Conservation (phyloP, 495 filamentous ascomycete genomes). For the Lophiostoma macrostomum region DNA sequence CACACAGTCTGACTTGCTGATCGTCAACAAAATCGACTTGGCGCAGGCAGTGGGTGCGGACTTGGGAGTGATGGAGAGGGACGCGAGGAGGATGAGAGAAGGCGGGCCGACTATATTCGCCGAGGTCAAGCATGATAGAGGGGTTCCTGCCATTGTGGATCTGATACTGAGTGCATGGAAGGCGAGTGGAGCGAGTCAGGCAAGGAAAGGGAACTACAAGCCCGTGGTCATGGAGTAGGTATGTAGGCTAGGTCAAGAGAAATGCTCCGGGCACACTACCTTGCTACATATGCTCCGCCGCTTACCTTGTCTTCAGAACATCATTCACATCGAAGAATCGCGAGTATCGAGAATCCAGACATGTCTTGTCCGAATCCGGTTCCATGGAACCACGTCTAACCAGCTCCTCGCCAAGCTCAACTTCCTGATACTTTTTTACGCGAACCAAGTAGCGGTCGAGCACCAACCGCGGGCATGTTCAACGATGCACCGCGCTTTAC, state of each 20-base stretch:
- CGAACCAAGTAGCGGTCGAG: no score
- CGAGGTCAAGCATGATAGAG: constrained; percentile 88
- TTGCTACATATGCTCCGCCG: no score
- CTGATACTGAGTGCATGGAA: constrained; percentile 92
- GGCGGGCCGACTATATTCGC: constrained; percentile 97
- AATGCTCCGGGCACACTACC: no score
- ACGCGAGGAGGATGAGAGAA: constrained; percentile 88
- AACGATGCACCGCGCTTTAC: no score
- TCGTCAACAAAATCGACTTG: constrained; percentile 96
- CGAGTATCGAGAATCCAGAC: no score
- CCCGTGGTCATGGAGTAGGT: constrained; percentile 30
- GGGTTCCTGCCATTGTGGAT: constrained; percentile 77
- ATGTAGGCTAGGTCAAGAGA: neutral
- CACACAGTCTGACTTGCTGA: constrained; percentile 85
- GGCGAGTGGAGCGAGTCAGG: constrained; percentile 70
- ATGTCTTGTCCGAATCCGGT: no score
- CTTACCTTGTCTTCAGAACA: no score
- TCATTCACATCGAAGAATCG: no score
- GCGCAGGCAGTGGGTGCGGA: constrained; percentile 91
- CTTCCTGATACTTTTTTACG: no score
- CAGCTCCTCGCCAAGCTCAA: no score
- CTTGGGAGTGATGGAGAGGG: constrained; percentile 88
- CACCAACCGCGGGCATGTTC: no score
- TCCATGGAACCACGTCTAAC: no score
- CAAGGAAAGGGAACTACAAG: constrained; percentile 45